Evolutionary conservation across 306 rosid species (phyloP).

Genomic region (Rosa lucieae): DNA sequence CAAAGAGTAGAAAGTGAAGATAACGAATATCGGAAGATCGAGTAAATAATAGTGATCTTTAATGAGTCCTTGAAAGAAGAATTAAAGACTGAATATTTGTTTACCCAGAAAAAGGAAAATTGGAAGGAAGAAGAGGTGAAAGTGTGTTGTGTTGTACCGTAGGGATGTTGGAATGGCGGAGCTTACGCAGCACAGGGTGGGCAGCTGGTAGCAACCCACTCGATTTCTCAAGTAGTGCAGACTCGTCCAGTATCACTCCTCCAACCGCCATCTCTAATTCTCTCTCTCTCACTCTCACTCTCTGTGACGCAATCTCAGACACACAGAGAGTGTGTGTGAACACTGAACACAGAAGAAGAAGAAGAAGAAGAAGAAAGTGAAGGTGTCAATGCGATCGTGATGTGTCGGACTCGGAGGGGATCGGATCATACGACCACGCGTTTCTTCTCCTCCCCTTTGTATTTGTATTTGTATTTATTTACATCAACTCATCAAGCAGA

Average conservation of each 20-base stretch:
- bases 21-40: not conserved
- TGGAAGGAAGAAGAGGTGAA: not conserved
- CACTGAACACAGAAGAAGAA: not conserved
- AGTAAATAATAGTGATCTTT: no score
- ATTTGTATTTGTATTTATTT: no score
- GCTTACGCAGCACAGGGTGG: conserved; percentile 55
- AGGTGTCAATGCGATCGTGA: not conserved
- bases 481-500: no score
- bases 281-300: not conserved
- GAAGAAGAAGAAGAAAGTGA: not conserved
- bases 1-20: conserved; percentile 3
- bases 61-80: no score
- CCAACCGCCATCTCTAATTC: conserved; percentile 12
- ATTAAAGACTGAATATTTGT: not conserved
- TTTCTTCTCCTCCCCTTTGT: not conserved
- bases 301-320: no score
- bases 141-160: conserved; percentile 19
- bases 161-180: conserved; percentile 48
- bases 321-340: no score
- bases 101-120: no score
- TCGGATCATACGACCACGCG: not conserved
- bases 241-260: conserved; percentile 70
- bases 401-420: not conserved
- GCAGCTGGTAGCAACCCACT: conserved; percentile 32
- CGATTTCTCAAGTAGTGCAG: conserved; percentile 33